phyloP scores from a whole-genome alignment of 2,329 filamentous ascomycete species.

The Talaromyces rugulosus region DNA sequence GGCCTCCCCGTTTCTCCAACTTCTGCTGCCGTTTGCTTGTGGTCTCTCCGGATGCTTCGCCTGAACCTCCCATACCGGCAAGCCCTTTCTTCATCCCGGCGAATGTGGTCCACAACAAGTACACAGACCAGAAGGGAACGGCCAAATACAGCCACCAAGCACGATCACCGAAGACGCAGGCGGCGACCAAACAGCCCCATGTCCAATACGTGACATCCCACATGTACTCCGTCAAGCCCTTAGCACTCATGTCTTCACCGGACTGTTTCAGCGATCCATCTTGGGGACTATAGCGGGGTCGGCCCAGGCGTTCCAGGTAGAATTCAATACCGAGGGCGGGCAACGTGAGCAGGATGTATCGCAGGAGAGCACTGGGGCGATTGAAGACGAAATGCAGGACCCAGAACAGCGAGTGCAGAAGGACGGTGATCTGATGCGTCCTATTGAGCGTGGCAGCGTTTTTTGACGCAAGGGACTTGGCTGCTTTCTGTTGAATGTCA shows the following conservation, averaged over 20 bases:
- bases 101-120: slow-evolving; percentile 43
- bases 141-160: slow-evolving; percentile 62
- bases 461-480: slow-evolving; percentile 65
- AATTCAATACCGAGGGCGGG: slow-evolving; percentile 78
- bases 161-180: slow-evolving; percentile 74
- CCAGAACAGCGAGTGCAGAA: slow-evolving; percentile 71
- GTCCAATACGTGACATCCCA: slow-evolving; percentile 97
- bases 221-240: slow-evolving; percentile 94
- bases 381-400: slow-evolving; percentile 63
- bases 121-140: slow-evolving; percentile 47
- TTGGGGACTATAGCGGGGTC: slow-evolving; percentile 65
- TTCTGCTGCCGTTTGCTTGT: slow-evolving; percentile 52
- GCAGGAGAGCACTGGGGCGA: slow-evolving; percentile 57
- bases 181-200: slow-evolving; percentile 71
- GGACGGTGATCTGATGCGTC: slow-evolving; percentile 71
- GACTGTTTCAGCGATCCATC: slow-evolving; percentile 66
- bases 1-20: slow-evolving; percentile 49
- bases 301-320: slow-evolving; percentile 77
- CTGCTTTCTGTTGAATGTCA: slow-evolving; percentile 39
- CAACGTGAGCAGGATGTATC: slow-evolving; percentile 68
- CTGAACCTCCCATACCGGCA: slow-evolving; percentile 37
- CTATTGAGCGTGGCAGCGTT: slow-evolving; percentile 74
- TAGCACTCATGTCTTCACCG: slow-evolving; percentile 82
- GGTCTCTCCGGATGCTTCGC: slow-evolving; percentile 6
- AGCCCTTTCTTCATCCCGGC: slow-evolving; percentile 44